Conservation (phyloP, 441 rosid species). For the Arabidopsis lyrata region DNA sequence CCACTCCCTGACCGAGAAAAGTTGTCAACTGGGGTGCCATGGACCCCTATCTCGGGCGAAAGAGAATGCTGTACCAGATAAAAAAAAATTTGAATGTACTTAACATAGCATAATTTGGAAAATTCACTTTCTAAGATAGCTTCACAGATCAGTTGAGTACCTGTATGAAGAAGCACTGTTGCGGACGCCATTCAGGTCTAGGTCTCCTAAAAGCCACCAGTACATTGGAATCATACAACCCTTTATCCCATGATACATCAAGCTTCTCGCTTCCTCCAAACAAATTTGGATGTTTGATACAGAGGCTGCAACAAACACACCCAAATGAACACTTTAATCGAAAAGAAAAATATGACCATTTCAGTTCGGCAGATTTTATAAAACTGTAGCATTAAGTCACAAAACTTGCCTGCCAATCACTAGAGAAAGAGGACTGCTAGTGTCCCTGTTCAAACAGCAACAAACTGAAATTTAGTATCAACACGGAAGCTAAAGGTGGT, state of each 20-base stretch:
- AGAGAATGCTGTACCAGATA: slow-evolving; percentile 75
- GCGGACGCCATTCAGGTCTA: slow-evolving; percentile 92
- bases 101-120: neutral
- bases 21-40: slow-evolving; percentile 81
- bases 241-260: slow-evolving; percentile 94
- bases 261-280: slow-evolving; percentile 99
- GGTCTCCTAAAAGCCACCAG: slow-evolving; percentile 88
- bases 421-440: slow-evolving; percentile 82
- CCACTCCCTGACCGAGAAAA: slow-evolving; percentile 91
- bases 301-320: slow-evolving; percentile 65
- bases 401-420: slow-evolving; percentile 82
- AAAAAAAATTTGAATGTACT: slow-evolving; percentile 1
- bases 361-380: neutral
- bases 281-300: slow-evolving; percentile 92
- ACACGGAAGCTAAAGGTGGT: neutral
- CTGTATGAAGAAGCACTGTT: slow-evolving; percentile 85
- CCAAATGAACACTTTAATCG: slow-evolving; percentile 6
- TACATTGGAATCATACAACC: slow-evolving; percentile 85
- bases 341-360: slow-evolving; percentile 3
- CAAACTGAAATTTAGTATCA: neutral
- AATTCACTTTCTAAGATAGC: neutral
- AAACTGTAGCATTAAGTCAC: neutral
- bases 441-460: slow-evolving; percentile 52
- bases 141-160: slow-evolving; percentile 40
- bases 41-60: slow-evolving; percentile 92